Conservation (phyloP, 192 early-diverging fungal species). For the Coemansia sp. region DNA sequence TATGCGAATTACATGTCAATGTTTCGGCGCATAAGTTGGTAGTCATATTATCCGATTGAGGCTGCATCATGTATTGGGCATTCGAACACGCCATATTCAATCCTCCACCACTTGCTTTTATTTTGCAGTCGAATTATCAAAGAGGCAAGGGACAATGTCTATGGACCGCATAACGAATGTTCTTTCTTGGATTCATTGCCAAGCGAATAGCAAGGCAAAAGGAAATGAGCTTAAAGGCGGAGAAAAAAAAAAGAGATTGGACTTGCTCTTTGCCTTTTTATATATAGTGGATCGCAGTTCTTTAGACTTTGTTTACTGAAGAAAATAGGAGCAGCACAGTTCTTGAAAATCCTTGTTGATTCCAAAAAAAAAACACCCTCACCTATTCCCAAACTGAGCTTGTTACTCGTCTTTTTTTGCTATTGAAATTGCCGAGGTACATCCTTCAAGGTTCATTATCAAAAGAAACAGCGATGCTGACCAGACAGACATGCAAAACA, state of each 20-base stretch:
- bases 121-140: not conserved
- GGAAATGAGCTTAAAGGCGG: not conserved
- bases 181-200: not conserved
- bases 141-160: not conserved
- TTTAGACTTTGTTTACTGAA: slow-evolving; percentile 1
- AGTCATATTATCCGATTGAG: slow-evolving; percentile 5
- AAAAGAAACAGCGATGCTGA: not conserved
- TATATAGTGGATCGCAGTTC: not conserved
- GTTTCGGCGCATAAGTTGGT: slow-evolving; percentile 5
- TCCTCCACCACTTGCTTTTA: not conserved
- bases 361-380: not conserved
- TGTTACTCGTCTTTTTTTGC: not conserved
- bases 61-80: not conserved
- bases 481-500: not conserved
- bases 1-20: not conserved
- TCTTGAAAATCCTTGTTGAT: not conserved
- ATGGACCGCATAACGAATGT: not conserved
- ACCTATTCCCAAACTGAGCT: not conserved
- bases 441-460: slow-evolving; percentile 2
- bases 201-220: not conserved
- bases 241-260: not conserved
- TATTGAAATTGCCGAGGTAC: not conserved
- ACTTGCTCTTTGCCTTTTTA: not conserved
- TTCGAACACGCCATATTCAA: not conserved
- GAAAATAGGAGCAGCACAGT: not conserved